Base-by-base conservation (phyloP, 176 grass and related monocot species). In the Triticum dicoccoides region DNA sequence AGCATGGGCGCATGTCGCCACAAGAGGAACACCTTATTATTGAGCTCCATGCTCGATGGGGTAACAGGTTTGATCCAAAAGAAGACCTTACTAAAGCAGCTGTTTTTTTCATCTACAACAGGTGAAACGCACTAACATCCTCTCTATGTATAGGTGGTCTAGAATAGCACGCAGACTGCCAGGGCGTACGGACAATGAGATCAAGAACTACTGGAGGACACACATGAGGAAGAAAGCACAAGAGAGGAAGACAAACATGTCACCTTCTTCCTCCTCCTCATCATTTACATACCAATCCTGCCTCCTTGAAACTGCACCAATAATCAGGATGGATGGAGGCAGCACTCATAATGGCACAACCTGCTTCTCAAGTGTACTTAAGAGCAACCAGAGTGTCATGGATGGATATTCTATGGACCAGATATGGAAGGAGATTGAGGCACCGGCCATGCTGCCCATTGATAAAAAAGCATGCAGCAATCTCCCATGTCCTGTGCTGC, bases 221-320 rank as follows among this genome's bases (percentile, higher is more conserved):
- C 95, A 94, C 80, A 94, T 97, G 95, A 97, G 95, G 32, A 97
- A 97, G 86, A 94, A 92, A 88, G 95, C 95, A 27, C 95, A 97
- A 64, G 95, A 94, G 80, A 82, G 76, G 37, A 97, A 90, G 85
- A 73, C 49, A 7, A 82, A 73, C 63, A 49, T 81, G 45, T 86
- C 92, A 47, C 83, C 90, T 77, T 97, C 95, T 1, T 90, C 84
- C 8, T 90, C 92, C 34, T 87, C 92, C 0, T 94, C 92, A 4
- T 94, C 90, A 15, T 42, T 94, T 41, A 92, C 88, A 72, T 83
- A 87, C 80, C 80, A 92, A 86, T 79, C 90, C 13, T 90, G 74
- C 68, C 63, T 86, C 9, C 65, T 68, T 5, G 82, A 88, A 18
- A 62, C 77, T 11, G 35, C 23, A 69, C 77, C 80, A 27, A 52